Percentiles rank a stretch among this genome's conserved stretches.
phyloP scores from a whole-genome alignment of 2,329 filamentous ascomycete genomes.

The Macrophomina tecta region DNA sequence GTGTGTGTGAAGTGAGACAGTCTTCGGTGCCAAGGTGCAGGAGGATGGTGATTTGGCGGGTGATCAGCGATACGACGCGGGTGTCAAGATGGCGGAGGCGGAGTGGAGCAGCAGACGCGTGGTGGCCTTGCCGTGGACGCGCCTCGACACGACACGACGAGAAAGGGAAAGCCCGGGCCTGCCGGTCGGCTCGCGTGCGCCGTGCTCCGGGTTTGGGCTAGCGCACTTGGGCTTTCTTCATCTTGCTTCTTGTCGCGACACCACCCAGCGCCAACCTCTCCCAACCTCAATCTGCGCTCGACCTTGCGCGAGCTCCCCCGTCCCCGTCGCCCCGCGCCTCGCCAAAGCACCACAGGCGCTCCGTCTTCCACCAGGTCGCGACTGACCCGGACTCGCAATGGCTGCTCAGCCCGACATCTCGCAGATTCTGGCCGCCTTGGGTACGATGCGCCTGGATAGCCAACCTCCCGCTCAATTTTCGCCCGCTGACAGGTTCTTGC shows the following conservation, averaged over 20 bases:
- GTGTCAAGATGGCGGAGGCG: not conserved
- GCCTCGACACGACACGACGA: not conserved
- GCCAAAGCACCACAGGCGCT: slow-evolving; percentile 3
- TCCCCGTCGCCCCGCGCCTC: not conserved
- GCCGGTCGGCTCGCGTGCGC: slow-evolving; percentile 12
- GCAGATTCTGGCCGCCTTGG: slow-evolving; percentile 47
- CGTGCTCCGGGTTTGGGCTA: slow-evolving; percentile 17
- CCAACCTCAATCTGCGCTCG: slow-evolving; percentile 14
- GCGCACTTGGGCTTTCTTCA: slow-evolving; percentile 23
- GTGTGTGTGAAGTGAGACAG: not conserved
- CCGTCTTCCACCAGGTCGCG: not conserved
- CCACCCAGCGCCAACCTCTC: slow-evolving; percentile 18
- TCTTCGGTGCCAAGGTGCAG: not conserved
- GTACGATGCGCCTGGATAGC: slow-evolving; percentile 34
- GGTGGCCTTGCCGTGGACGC: not conserved
- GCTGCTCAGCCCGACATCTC: slow-evolving; percentile 45
- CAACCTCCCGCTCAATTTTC: slow-evolving; percentile 6
- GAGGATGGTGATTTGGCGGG: not conserved
- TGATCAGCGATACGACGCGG: not conserved
- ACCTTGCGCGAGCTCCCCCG: slow-evolving; percentile 14
- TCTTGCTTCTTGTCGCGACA: slow-evolving; percentile 24
- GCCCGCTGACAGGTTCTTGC: not conserved
- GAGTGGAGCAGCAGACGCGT: not conserved
- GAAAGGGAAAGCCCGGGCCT: not conserved
- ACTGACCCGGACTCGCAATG: slow-evolving; percentile 33